Conservation (phyloP, 2,329 filamentous ascomycete species). For the Claviceps lovelessii region DNA sequence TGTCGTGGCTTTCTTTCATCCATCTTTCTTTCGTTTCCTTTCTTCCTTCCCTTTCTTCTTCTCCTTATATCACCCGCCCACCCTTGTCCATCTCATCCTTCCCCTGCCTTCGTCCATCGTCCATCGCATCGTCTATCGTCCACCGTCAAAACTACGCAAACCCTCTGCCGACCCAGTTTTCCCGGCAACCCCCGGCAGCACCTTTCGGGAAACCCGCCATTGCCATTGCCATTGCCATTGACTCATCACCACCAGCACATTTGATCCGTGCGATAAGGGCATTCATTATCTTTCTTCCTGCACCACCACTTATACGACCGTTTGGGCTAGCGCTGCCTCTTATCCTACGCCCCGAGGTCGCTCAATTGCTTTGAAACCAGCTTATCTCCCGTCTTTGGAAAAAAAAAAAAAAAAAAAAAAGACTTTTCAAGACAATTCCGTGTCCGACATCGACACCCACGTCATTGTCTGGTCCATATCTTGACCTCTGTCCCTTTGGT, state of each 20-base stretch:
- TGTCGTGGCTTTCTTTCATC: background rate
- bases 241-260: background rate
- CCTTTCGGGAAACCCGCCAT: background rate
- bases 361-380: background rate
- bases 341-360: background rate
- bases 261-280: background rate
- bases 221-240: too few species aligned
- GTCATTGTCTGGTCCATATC: background rate
- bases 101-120: background rate
- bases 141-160: too few species aligned
- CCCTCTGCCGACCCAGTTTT: background rate
- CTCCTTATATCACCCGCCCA: background rate
- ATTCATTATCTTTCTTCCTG: background rate
- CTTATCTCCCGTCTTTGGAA: background rate
- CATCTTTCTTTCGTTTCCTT: background rate
- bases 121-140: too few species aligned
- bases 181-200: background rate
- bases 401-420: too few species aligned
- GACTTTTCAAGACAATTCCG: background rate
- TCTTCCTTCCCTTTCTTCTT: background rate
- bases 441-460: background rate
- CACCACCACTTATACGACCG: background rate
- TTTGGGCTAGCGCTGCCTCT: background rate
- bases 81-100: background rate
- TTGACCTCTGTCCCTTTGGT: background rate